Evolutionary conservation across 768 basidiomycete genomes (phyloP).

Genomic region (Coprinellus micaceus): DNA sequence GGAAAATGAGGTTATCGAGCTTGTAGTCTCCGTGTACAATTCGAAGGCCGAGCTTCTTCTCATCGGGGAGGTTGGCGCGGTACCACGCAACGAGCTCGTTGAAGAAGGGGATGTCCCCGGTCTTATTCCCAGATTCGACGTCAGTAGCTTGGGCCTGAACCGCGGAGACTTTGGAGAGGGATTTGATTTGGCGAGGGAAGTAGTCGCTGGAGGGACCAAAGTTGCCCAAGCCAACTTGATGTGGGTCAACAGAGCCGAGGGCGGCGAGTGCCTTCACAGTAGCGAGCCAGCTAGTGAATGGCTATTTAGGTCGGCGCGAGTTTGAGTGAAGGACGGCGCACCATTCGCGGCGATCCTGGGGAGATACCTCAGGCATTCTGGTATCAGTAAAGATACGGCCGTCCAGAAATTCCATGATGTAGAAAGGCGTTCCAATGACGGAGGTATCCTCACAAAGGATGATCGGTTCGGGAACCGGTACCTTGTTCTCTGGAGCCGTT

Average conservation of each 20-base stretch:
- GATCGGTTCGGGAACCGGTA: constrained; percentile 86
- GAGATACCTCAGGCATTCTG: constrained; percentile 65
- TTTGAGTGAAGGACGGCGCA: constrained; percentile 28
- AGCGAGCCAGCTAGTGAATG: constrained; percentile 63
- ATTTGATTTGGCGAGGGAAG: constrained; percentile 92
- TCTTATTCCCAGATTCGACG: constrained; percentile 52
- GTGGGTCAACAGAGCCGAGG: constrained; percentile 62
- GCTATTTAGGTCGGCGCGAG: background rate
- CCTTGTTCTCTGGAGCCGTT: constrained; percentile 45
- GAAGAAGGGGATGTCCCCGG: constrained; percentile 74
- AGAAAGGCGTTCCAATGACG: constrained; percentile 88
- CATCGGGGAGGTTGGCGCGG: constrained; percentile 67
- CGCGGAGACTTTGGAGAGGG: constrained; percentile 76
- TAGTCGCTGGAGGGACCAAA: constrained; percentile 78
- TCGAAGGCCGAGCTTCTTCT: constrained; percentile 67
- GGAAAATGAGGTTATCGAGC: constrained; percentile 95
- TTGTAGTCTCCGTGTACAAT: constrained; percentile 98
- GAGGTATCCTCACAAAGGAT: constrained; percentile 73
- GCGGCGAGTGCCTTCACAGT: constrained; percentile 68
- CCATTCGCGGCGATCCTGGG: constrained; percentile 68
- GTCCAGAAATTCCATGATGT: constrained; percentile 94
- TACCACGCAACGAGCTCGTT: constrained; percentile 78
- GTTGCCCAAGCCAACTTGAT: constrained; percentile 58
- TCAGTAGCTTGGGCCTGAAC: constrained; percentile 71
- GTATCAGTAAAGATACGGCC: constrained; percentile 92